A percentile compares a stretch with the other conserved stretches of the same genome.
Evolutionary conservation across 306 rosid genomes (phyloP).

Genomic region (Datisca glomerata): DNA sequence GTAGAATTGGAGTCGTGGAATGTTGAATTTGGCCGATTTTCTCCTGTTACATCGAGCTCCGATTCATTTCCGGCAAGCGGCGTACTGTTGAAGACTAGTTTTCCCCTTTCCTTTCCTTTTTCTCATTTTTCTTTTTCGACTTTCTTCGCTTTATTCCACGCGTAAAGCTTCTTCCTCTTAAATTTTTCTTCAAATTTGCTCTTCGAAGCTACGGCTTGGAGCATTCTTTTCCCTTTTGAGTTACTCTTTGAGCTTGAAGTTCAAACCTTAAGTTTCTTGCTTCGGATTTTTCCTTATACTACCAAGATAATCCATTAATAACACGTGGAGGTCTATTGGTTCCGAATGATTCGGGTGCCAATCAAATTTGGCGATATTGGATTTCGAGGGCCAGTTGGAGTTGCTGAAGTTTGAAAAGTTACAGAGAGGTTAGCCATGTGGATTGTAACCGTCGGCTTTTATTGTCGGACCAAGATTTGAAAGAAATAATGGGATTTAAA

Average conservation of each 20-base stretch:
- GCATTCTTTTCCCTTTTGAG: slow-evolving; percentile 1
- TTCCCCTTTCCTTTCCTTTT: slow-evolving; percentile 4
- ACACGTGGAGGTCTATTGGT: no score
- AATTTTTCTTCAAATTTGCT: slow-evolving; percentile 12
- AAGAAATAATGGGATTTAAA: no score
- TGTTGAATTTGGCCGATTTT: slow-evolving; percentile 11
- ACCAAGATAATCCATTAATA: no score
- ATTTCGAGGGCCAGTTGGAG: no score
- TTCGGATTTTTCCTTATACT: no score
- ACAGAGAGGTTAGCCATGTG: no score
- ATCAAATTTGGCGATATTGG: no score
- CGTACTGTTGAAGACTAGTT: not conserved
- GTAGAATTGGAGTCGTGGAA: slow-evolving; percentile 34
- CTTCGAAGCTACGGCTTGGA: slow-evolving; percentile 13
- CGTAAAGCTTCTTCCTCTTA: slow-evolving; percentile 16
- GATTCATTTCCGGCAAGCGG: slow-evolving; percentile 5
- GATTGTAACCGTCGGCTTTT: no score
- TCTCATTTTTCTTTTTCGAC: not conserved
- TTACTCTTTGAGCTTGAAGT: slow-evolving; percentile 3
- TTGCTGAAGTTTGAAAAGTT: no score
- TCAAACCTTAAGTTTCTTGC: no score
- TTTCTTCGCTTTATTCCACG: slow-evolving; percentile 17
- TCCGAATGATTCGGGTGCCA: no score
- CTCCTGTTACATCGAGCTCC: slow-evolving; percentile 32
- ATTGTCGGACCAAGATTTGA: no score